These are phyloP conservation scores for Annona squamosa DNA, from an alignment of 164 flowering plant species.

Conservation along the genomic window DNA sequence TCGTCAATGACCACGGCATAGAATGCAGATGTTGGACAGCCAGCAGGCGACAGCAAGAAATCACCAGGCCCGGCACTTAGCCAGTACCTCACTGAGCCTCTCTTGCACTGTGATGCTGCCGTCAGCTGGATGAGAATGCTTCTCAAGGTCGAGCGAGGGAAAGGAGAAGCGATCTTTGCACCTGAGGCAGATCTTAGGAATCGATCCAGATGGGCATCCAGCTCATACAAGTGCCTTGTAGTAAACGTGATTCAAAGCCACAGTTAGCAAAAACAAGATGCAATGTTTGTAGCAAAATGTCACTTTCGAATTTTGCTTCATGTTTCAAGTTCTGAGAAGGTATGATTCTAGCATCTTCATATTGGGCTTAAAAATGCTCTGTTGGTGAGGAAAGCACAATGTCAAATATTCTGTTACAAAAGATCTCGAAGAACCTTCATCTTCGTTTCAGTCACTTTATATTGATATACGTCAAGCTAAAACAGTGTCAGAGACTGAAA, in stretches of 20 bases:
- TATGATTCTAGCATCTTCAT: no score
- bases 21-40: conserved; percentile 68
- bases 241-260: not conserved
- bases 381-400: not conserved
- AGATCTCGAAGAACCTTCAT: not conserved
- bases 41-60: conserved; percentile 71
- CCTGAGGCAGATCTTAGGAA: conserved; percentile 66
- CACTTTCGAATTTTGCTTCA: not conserved
- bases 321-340: not conserved
- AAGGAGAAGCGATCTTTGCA: conserved; percentile 60
- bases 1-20: conserved; percentile 71
- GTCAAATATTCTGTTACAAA: not conserved
- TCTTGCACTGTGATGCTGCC: conserved; percentile 54
- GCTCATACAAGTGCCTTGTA: conserved; percentile 69
- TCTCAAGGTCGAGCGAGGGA: conserved; percentile 48
- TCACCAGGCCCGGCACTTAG: conserved; percentile 85
- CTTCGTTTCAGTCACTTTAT: not conserved
- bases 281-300: not conserved
- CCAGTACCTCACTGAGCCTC: conserved; percentile 81
- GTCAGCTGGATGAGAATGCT: conserved; percentile 69
- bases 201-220: conserved; percentile 70
- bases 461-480: not conserved
- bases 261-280: no score
- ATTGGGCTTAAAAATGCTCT: no score
- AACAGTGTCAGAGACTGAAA: not conserved